phyloP scores from a whole-genome alignment of 352 stramenopile genomes.

The Phytopythium sindhum region DNA sequence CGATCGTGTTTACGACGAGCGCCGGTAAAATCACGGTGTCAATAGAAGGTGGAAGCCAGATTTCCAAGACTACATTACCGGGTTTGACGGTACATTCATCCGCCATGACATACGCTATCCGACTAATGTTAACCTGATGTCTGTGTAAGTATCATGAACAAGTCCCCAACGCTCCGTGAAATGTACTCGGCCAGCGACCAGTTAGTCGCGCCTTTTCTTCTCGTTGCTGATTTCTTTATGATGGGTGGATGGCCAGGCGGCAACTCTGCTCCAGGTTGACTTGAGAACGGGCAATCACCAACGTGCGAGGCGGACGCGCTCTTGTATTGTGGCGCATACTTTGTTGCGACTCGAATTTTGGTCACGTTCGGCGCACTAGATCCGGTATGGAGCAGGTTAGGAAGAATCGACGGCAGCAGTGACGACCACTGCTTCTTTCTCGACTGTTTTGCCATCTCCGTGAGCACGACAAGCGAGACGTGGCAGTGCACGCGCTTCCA shows the following conservation, averaged over 20 bases:
- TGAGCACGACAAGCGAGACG: slow-evolving; percentile 23
- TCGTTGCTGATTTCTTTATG: neutral
- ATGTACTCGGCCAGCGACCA: neutral
- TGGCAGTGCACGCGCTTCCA: slow-evolving; percentile 26
- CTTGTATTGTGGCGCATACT: neutral
- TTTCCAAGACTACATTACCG: neutral
- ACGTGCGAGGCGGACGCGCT: neutral
- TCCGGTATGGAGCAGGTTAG: neutral
- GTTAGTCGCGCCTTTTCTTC: neutral
- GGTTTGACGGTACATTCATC: neutral
- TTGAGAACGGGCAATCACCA: neutral
- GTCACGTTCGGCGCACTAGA: no score
- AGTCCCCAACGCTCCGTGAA: neutral
- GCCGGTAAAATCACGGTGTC: slow-evolving; percentile 12
- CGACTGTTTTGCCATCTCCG: slow-evolving; percentile 12
- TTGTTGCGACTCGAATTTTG: neutral
- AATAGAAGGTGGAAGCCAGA: neutral
- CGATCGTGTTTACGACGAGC: slow-evolving; percentile 42
- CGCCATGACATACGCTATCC: neutral
- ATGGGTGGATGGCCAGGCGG: neutral
- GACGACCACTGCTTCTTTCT: neutral
- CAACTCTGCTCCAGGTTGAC: neutral
- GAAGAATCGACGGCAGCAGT: neutral
- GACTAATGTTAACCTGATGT: neutral
- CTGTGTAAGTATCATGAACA: neutral